A percentile compares a stretch with the other conserved stretches of the same genome.
Evolutionary conservation across 2,329 filamentous ascomycete species (phyloP).

Genomic region (Endothia cerciana): DNA sequence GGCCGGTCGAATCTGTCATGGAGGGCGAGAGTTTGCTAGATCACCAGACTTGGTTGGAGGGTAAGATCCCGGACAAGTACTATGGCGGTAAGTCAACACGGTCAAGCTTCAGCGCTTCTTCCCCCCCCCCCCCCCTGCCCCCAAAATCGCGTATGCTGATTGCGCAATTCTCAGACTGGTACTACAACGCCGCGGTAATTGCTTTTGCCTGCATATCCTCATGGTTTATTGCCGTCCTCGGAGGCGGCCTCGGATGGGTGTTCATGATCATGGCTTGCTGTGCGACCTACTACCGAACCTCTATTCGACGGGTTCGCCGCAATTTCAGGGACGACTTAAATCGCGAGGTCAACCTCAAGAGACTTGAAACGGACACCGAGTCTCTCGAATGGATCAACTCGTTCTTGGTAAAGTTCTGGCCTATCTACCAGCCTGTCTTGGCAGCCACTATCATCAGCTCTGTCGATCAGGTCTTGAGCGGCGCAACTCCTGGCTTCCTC

Average conservation of each 20-base stretch:
- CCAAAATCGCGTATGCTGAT: constrained; percentile 2
- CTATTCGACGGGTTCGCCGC: constrained; percentile 86
- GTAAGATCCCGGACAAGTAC: constrained; percentile 82
- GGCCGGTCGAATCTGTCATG: constrained; percentile 60
- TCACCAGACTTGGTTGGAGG: constrained; percentile 85
- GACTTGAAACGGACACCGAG: constrained; percentile 86
- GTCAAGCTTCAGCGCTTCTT: background rate
- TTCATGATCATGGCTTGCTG: constrained; percentile 91
- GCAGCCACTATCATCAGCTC: constrained; percentile 90
- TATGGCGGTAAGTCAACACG: constrained; percentile 71
- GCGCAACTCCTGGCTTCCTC: constrained; percentile 86
- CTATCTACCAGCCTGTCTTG: constrained; percentile 93
- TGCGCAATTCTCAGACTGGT: constrained; percentile 72
- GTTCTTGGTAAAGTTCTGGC: constrained; percentile 98
- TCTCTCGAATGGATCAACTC: constrained; percentile 99
- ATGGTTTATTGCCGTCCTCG: constrained; percentile 87
- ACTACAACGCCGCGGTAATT: constrained; percentile 94
- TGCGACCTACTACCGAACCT: constrained; percentile 95
- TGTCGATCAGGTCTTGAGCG: constrained; percentile 94
- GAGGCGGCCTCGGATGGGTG: constrained; percentile 91
- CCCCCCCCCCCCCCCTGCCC: too few relatives aligned
- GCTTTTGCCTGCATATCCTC: constrained; percentile 88
- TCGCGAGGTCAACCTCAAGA: constrained; percentile 80
- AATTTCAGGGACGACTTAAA: constrained; percentile 96
- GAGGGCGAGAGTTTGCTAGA: constrained; percentile 75